Evolutionary conservation across 345 rosid species (phyloP).

Genomic region (Linum trigynum): DNA sequence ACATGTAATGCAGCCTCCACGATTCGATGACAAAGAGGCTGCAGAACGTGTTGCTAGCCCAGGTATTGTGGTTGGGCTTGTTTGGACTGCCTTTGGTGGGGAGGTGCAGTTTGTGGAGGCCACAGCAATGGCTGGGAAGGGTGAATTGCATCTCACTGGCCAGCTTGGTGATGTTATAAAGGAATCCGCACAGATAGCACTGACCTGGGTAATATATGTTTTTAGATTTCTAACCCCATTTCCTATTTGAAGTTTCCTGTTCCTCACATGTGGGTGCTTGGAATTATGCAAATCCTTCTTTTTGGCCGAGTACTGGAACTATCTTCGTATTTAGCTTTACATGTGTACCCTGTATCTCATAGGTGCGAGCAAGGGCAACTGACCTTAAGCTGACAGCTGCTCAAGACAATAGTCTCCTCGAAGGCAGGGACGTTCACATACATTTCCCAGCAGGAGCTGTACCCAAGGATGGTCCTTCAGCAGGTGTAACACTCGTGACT

Average conservation of each 20-base stretch:
- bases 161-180: conserved; percentile 99
- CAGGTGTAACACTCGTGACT: conserved; percentile 93
- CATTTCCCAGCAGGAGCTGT: conserved; percentile 99
- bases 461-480: conserved; percentile 99
- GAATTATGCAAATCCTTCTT: not conserved
- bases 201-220: conserved; percentile 75
- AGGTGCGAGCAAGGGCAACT: conserved; percentile 94
- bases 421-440: conserved; percentile 86
- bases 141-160: conserved; percentile 92
- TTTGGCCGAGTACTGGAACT: not conserved
- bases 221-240: not conserved
- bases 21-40: conserved; percentile 83
- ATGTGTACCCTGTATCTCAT: conserved; percentile 3
- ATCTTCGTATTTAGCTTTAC: not conserved
- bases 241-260: too few relatives aligned
- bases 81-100: conserved; percentile 97
- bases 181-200: conserved; percentile 95
- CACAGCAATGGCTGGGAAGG: conserved; percentile 79
- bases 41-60: conserved; percentile 93
- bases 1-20: conserved; percentile 71
- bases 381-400: conserved; percentile 60
- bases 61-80: conserved; percentile 92
- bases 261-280: too few relatives aligned
- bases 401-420: conserved; percentile 58
- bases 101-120: conserved; percentile 99